Evolutionary conservation across 352 stramenopile genomes (phyloP).

Genomic region (Phytophthora pluvialis): DNA sequence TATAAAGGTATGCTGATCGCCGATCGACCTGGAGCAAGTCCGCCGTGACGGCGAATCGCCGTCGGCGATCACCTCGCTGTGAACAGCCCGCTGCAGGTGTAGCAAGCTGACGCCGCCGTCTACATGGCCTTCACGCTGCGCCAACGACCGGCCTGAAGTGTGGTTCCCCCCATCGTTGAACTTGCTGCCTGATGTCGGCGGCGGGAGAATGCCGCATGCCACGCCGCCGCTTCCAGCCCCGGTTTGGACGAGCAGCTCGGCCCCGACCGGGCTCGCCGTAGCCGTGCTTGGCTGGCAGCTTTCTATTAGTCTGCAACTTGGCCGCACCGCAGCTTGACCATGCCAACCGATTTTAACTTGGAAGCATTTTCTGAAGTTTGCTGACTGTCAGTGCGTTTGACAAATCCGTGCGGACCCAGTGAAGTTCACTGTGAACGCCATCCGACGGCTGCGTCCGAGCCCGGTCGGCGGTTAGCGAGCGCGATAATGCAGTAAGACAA

Average conservation of each 20-base stretch:
- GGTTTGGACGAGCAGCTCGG: too few relatives aligned
- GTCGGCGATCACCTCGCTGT: too few relatives aligned
- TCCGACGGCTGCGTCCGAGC: not conserved
- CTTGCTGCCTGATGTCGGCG: conserved; percentile 22
- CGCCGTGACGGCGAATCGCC: too few relatives aligned
- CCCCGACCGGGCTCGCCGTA: too few relatives aligned
- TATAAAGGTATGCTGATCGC: not conserved
- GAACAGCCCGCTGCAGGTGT: too few relatives aligned
- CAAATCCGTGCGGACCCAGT: conserved; percentile 23
- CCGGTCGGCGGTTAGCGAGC: too few relatives aligned
- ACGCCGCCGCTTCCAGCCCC: too few relatives aligned
- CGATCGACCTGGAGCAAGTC: too few relatives aligned
- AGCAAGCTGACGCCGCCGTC: too few relatives aligned
- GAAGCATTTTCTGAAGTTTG: conserved; percentile 34
- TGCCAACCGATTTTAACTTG: too few relatives aligned
- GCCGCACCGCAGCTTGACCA: conserved; percentile 1
- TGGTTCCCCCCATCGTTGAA: conserved; percentile 38
- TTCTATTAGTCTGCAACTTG: not conserved
- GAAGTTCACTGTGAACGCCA: conserved; percentile 6
- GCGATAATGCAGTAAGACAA: too few relatives aligned
- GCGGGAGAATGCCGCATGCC: conserved; percentile 4
- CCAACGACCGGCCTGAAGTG: conserved; percentile 9
- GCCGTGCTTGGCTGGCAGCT: not conserved
- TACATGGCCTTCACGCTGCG: conserved; percentile 3
- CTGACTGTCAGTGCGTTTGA: conserved; percentile 27